Evolutionary conservation across 164 flowering plant genomes (phyloP), one percentile per base, ranked within the genome.

Genomic region (Litsea cubeba): DNA sequence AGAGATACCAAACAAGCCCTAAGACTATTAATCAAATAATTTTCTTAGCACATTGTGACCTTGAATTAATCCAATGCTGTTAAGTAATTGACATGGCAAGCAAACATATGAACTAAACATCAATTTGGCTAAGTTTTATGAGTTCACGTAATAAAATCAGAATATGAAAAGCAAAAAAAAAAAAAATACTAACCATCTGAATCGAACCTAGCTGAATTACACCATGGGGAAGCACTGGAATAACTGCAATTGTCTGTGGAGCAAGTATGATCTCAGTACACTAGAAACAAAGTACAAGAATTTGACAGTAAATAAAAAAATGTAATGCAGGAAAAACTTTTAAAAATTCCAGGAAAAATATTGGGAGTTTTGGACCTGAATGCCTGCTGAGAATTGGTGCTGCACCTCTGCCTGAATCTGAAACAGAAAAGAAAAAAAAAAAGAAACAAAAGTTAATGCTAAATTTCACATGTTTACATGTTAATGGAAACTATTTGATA

Each of bases 181-280:
- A 14, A 30, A 72, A 40, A 18, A 7, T 35, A 82, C 90, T 88
- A 82, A 94, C 98, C 50, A 75, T 5, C 26, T 79, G 74, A 51
- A 79, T 83, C 65, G 97, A 92, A 78, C 94, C 98, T 76, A 92
- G 84, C 77, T 92, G 98, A 79, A 94, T 82, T 69, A 92, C 97
- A 49, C 98, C 98, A 84, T 90, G 92, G 54, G 95, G 93, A 78
- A 81, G 81, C 76, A 94, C 86, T 50, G 98, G 95, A 80, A 94
- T 82, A 50, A 89, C 93, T 1, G 90, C 91, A 85, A 94, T 74
- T 5, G 98, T 94, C 98, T 94, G 93, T 83, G 83, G 70, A 71
- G 65, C 28, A 24, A 69, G 79, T 65, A 46, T 3, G 28, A 49
- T 70, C 46, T 74, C 66, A 77, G 24, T 69, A 68, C 46, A 50